Percentiles rank a stretch among this genome's conserved stretches.
phyloP scores from a whole-genome alignment of 371 early-diverging fungal genomes.

The Smittium culicis region DNA sequence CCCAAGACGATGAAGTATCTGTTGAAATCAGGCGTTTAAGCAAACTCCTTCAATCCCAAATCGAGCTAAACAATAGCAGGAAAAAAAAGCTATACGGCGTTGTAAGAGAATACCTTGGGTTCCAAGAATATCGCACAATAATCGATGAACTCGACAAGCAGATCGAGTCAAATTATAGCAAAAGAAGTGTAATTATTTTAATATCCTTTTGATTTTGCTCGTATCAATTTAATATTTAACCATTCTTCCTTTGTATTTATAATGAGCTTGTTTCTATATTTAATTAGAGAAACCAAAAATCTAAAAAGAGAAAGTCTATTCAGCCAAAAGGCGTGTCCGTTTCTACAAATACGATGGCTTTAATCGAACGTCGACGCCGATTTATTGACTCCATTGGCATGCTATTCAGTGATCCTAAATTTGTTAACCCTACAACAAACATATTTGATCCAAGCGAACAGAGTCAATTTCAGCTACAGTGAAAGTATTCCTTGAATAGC shows the following conservation, averaged over 20 bases:
- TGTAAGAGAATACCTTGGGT: constrained; percentile 60
- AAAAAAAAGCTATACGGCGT: constrained; percentile 49
- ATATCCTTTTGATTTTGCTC: not conserved
- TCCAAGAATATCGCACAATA: constrained; percentile 73
- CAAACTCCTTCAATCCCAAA: constrained; percentile 55
- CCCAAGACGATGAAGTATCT: constrained; percentile 70
- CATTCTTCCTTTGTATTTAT: too few species aligned
- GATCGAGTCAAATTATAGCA: constrained; percentile 67
- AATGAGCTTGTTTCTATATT: too few species aligned
- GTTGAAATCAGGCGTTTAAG: constrained; percentile 52
- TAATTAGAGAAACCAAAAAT: constrained; percentile 47
- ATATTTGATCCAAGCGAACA: too few species aligned
- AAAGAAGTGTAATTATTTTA: constrained; percentile 33
- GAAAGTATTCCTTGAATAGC: too few species aligned
- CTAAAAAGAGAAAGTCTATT: constrained; percentile 53
- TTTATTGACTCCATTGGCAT: constrained; percentile 45
- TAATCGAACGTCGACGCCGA: constrained; percentile 36
- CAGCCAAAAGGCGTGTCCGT: constrained; percentile 36
- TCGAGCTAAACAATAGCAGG: constrained; percentile 44
- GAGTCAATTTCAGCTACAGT: too few species aligned
- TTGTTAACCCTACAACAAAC: constrained; percentile 47
- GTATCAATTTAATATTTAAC: too few species aligned
- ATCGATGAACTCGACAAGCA: constrained; percentile 74
- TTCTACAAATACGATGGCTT: constrained; percentile 34
- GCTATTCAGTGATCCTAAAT: constrained; percentile 53